These are phyloP conservation scores for Cutaneotrichosporon sp. DNA, from an alignment of 1,284 basidiomycete genomes.

Conservation along the genomic window DNA sequence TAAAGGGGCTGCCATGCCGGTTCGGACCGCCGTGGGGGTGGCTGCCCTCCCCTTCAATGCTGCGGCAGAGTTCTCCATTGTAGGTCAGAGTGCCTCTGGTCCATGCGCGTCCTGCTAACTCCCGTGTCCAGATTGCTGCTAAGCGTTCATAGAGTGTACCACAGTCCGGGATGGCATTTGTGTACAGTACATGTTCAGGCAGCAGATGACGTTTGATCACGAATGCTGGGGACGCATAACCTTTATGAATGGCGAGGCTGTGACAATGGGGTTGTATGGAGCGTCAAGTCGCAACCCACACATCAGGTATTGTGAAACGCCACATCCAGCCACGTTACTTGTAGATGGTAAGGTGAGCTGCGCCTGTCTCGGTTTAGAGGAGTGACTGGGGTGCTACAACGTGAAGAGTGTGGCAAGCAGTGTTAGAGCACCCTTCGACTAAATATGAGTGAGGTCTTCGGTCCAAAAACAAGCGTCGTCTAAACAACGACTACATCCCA, in stretches of 20 bases:
- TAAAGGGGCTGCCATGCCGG: slow-evolving; percentile 11
- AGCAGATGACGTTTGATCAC: background rate
- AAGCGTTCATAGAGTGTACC: background rate
- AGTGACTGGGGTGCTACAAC: too few relatives aligned
- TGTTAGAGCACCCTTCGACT: too few relatives aligned
- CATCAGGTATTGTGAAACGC: too few relatives aligned
- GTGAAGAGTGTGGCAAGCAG: too few relatives aligned
- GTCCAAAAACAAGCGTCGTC: background rate
- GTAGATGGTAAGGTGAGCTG: too few relatives aligned
- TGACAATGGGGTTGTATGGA: too few relatives aligned
- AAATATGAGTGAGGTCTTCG: too few relatives aligned
- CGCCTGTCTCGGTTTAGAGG: too few relatives aligned
- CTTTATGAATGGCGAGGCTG: too few relatives aligned
- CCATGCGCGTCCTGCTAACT: background rate
- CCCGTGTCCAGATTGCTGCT: slow-evolving; percentile 1
- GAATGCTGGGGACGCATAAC: too few relatives aligned
- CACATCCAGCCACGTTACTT: too few relatives aligned
- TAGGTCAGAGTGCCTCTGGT: slow-evolving; percentile 4
- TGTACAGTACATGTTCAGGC: background rate
- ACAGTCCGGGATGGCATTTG: background rate
- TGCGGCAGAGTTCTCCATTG: slow-evolving; percentile 24
- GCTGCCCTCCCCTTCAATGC: slow-evolving; percentile 16
- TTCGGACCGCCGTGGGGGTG: slow-evolving; percentile 22
- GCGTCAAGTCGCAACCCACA: too few relatives aligned
- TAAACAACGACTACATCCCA: background rate